A percentile compares a stretch with the other conserved stretches of the same genome.
These are phyloP conservation scores for Dactylellina haptotyla DNA, from an alignment of 2,329 filamentous ascomycete species.

Conservation along the genomic window DNA sequence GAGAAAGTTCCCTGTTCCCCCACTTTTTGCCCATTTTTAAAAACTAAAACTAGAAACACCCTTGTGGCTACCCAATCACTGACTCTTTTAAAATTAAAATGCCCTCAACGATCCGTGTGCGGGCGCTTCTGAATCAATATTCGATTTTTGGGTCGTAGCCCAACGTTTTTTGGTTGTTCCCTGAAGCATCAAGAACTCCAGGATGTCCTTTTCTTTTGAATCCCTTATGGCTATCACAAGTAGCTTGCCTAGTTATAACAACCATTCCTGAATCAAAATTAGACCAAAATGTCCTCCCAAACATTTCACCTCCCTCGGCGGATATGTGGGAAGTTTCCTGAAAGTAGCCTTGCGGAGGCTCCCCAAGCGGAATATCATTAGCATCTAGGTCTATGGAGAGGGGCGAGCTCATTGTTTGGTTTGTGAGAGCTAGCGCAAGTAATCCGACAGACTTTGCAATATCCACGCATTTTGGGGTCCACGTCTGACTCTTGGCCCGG, in stretches of 20 bases:
- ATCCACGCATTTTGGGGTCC: neutral
- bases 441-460: neutral
- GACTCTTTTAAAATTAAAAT: too few relatives aligned
- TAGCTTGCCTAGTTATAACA: neutral
- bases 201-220: too few relatives aligned
- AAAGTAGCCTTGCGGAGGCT: slow-evolving; percentile 4
- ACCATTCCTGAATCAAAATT: too few relatives aligned
- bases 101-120: too few relatives aligned
- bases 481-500: neutral
- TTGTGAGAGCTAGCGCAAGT: neutral
- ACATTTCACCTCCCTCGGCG: neutral
- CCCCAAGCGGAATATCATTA: neutral
- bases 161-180: too few relatives aligned
- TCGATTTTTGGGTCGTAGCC: too few relatives aligned
- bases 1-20: too few relatives aligned
- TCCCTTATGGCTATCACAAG: neutral
- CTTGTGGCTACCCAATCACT: too few relatives aligned
- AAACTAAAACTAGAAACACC: too few relatives aligned
- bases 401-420: neutral
- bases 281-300: slow-evolving; percentile 1
- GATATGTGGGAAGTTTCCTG: neutral
- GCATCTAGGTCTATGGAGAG: neutral
- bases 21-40: too few relatives aligned
- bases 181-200: too few relatives aligned
- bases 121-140: too few relatives aligned